Base-by-base conservation (phyloP, 257 asterid genomes). In the Handroanthus guayacan region DNA sequence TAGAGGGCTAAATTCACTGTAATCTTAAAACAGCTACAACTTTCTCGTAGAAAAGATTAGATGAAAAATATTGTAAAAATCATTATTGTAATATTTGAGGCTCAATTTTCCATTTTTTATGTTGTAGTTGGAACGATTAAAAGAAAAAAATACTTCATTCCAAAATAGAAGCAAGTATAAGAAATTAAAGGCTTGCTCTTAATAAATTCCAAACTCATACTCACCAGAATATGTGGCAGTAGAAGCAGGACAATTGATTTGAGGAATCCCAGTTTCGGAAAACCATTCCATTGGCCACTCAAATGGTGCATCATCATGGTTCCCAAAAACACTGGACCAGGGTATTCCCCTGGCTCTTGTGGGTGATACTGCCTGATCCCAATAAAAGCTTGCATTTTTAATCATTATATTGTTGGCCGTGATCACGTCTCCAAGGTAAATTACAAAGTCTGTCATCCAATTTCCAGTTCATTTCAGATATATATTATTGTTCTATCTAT, bases 221-320 rank as follows among this genome's bases (percentile, higher is more conserved):
- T 78, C 73, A 85, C 89, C 86, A 70, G 85, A 20, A 72, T 9
- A 72, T 38, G 87, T 81, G 79, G 69, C 43, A 12, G 78, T 79
- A 69, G 72, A n/a, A 39, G 73, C 25, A 2, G 90, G 86, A 71
- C 96, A 88, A 25, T 13, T 71, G 74, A 84, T 74, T 10, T 77
- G 83, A 78, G 97, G 99, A 62, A 95, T 82, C 45, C 98, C 93
- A 10, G 78, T 57, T 31, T 85, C 62, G 3, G 98, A 89, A 84
- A 95, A 92, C 99, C 98, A 95, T 17, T 92, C 97, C 68, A 92
- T 54, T n/a, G 98, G 98, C 98, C 98, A 95, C 76, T 82, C 94
- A 41, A 92, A 92, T 11, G 90, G 75, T 14, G 94, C 92, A 81
- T 95, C 98, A n/a, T 92, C 99, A 52, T 95, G 98, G 82, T 95